phyloP scores from a whole-genome alignment of 179 eudicot genomes.

The Sideroxylon spinosum region DNA sequence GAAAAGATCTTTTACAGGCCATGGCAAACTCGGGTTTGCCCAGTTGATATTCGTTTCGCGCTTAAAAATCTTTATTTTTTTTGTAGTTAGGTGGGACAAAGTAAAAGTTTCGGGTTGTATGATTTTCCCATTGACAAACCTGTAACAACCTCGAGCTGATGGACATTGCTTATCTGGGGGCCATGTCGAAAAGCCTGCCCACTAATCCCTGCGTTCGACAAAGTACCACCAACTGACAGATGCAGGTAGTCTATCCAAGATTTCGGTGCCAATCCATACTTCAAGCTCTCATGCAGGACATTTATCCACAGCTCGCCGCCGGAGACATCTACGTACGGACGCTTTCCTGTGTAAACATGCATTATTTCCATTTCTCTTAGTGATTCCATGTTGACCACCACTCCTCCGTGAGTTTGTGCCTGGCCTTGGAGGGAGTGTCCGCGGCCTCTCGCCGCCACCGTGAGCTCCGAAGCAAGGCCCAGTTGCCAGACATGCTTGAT shows the following conservation, averaged over 20 bases:
- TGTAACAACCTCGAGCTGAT: conserved; percentile 75
- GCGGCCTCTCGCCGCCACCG: conserved; percentile 84
- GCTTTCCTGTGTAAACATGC: conserved; percentile 43
- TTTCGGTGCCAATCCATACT: conserved; percentile 65
- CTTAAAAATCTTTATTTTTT: no score
- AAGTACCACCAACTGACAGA: conserved; percentile 77
- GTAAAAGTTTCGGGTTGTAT: no score
- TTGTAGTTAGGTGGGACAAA: no score
- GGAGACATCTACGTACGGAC: conserved; percentile 59
- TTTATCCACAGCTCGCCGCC: conserved; percentile 82
- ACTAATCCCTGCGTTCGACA: conserved; percentile 86
- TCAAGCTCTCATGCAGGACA: conserved; percentile 53
- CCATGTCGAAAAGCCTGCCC: conserved; percentile 87
- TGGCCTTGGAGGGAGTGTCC: conserved; percentile 93
- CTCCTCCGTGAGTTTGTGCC: conserved; percentile 68
- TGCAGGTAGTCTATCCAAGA: conserved; percentile 96
- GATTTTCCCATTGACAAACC: no score
- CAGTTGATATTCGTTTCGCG: no score
- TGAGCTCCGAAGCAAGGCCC: conserved; percentile 66
- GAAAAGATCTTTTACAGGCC: no score
- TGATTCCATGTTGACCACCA: conserved; percentile 80
- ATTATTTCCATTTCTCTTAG: conserved; percentile 47
- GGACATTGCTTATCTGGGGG: conserved; percentile 84
- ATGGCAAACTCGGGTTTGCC: no score
- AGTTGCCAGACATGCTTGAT: conserved; percentile 56